phyloP scores from a whole-genome alignment of 1,284 basidiomycete genomes.

The Ceratobasidium papillatum region DNA sequence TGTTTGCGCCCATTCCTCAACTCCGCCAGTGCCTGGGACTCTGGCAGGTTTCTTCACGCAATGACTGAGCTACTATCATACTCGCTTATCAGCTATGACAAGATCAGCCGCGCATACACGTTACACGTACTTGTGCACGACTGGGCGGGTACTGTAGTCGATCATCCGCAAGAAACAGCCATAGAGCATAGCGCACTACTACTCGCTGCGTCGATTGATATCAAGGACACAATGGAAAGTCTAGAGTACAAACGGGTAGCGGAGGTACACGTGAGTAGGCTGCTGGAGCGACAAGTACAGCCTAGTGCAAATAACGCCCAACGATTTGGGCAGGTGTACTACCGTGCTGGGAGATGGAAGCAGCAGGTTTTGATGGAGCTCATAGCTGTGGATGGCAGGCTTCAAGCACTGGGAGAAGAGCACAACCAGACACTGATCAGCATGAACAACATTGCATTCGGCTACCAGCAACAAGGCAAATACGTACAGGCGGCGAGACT shows the following conservation, averaged over 20 bases:
- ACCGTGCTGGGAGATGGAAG: too few species aligned
- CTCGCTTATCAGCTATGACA: neutral
- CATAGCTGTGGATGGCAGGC: too few species aligned
- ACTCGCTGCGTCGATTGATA: neutral
- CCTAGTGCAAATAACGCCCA: neutral
- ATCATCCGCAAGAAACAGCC: neutral
- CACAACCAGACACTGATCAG: too few species aligned
- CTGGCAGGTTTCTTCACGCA: neutral
- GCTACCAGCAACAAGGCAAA: too few species aligned
- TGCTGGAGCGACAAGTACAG: too few species aligned
- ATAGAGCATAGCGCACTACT: neutral
- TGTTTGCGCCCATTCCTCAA: neutral
- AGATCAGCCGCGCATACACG: neutral
- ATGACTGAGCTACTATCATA: neutral
- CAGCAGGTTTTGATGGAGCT: too few species aligned
- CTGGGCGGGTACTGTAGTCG: neutral
- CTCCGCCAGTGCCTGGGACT: neutral
- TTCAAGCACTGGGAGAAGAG: too few species aligned
- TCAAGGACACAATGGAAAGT: too few species aligned
- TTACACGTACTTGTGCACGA: constrained; percentile 11
- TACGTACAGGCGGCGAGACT: neutral
- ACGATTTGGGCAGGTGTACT: neutral
- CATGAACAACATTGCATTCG: too few species aligned
- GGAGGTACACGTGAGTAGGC: too few species aligned
- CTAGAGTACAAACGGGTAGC: too few species aligned